Evolutionary conservation across 2,329 filamentous ascomycete genomes (phyloP), one percentile per base, ranked within the genome.

Genomic region (Talaromyces sp.): DNA sequence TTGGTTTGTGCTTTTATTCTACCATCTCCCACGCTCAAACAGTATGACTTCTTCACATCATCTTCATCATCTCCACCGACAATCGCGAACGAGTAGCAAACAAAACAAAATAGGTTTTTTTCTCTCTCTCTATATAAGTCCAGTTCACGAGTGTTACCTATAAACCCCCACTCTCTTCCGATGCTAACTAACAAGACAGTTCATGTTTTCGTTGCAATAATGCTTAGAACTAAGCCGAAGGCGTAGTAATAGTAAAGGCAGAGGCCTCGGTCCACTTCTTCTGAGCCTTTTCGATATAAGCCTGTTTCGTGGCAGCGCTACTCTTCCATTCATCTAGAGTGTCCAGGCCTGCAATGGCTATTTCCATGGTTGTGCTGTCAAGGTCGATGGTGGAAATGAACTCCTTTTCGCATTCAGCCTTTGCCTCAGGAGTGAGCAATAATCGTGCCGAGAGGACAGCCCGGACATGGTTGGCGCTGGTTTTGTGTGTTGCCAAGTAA

Each of bases 381-480:
- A 83, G 68, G 27, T 83, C 80, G 13, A 90, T 73, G 10, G 84
- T 78, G n/a, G 78, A 79, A n/a, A 80, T 68, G n/a, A 92, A 74
- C 41, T 86, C 83, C 70, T 86, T 82, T 68, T 89, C 88, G 60
- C 78, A 81, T 68, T 83, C 78, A 2, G 77, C 68, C 68, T 83
- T 80, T 35, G 85, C 81, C 51, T 82, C 83, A 13, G 80, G 75
- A 41, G 85, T 84, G 19, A 93, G 76, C 1, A 85, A 66, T 62
- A 82, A 81, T 63, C 84, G 83, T 26, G 82, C 82, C 59, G 82
- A 82, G 58, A 90, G 81, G 38, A 81, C 86, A 2, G 87, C 82
- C 59, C 90, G 83, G 3, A 88, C 78, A 69, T 91, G 86, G 17
- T 78, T 65, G 6, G 84, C 78, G 71, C 86, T 89, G 59, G 81